These are phyloP conservation scores for Aspergillus unguis DNA, from an alignment of 2,329 filamentous ascomycete genomes.

Conservation along the genomic window DNA sequence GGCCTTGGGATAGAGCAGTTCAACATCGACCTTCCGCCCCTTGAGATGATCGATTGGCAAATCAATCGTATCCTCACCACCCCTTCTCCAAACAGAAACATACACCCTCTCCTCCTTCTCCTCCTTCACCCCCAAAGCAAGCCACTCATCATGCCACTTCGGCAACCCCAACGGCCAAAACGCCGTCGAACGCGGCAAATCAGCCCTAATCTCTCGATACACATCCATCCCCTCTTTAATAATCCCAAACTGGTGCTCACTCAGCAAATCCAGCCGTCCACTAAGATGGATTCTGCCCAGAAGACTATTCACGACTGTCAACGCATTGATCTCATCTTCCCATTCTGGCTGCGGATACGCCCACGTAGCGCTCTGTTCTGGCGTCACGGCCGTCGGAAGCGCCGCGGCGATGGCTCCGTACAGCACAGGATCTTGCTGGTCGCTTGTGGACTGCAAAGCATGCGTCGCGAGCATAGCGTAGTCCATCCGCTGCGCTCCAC, in stretches of 20 bases:
- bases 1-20: constrained; percentile 12
- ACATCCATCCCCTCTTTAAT: constrained; percentile 31
- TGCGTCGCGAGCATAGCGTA: constrained; percentile 35
- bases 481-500: constrained; percentile 37
- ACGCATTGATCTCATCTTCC: constrained; percentile 33
- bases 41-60: constrained; percentile 6
- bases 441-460: constrained; percentile 35
- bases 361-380: constrained; percentile 37
- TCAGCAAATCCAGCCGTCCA: constrained; percentile 27
- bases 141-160: constrained; percentile 33
- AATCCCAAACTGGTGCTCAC: constrained; percentile 21
- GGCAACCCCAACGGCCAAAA: constrained; percentile 37
- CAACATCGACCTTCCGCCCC: neutral
- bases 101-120: constrained; percentile 4
- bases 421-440: constrained; percentile 33
- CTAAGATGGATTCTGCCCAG: constrained; percentile 34
- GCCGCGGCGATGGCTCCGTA: constrained; percentile 34
- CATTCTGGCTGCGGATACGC: constrained; percentile 36
- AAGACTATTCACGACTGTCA: constrained; percentile 35
- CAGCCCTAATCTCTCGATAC: constrained; percentile 25
- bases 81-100: constrained; percentile 23
- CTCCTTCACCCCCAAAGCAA: constrained; percentile 24
- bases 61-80: constrained; percentile 5
- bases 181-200: constrained; percentile 20
- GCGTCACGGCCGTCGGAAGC: constrained; percentile 33